Evolutionary conservation across 495 filamentous ascomycete species (phyloP), one percentile per base, ranked within the genome.

Genomic region (Penicillium cinerascens): DNA sequence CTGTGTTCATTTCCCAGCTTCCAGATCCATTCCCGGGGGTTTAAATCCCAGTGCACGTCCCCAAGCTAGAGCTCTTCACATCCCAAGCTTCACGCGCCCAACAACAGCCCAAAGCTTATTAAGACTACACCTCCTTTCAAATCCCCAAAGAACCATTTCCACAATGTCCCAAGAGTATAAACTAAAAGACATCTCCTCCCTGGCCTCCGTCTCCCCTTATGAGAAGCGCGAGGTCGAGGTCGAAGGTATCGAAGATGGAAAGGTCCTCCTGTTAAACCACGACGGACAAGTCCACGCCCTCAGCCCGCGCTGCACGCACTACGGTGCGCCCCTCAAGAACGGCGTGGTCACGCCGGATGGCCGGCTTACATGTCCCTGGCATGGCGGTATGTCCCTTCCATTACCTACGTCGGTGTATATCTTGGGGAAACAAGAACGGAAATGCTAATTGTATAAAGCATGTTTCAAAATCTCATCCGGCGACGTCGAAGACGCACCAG

Each of bases 401-500:
- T 37, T 9, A 13, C 9, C 2, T 37, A 6, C 22, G n/a, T n/a
- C n/a, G n/a, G n/a, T n/a, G 35, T 9, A 37, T 16, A 13, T 16
- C 35, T 8, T 3, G 3, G 35, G 9, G 35, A 16, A 3, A 13
- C 8, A 37, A 37, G 11, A 13, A 37, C 3, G 35, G n/a, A 37
- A 37, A 23, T 6, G 22, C 22, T 23, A 23, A 23, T 23, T 3
- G 16, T 6, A 27, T 56, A 54, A 55, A 91, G 93, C 93, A 36
- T 98, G 93, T 76, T 98, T 96, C 71, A 89, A 89, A 54, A 82
- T 88, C 48, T 71, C 77, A 38, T 92, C 87, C n/a, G 93, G 93
- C 25, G 92, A 97, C 54, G 87, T 98, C 42, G 93, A 98, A 69
- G 87, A 97, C 66, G 91, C 92, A 0, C 93, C 93, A 1, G 93